Evolutionary conservation across 2,329 filamentous ascomycete species (phyloP), one percentile per base, ranked within the genome.

Genomic region (Amauroascus niger): DNA sequence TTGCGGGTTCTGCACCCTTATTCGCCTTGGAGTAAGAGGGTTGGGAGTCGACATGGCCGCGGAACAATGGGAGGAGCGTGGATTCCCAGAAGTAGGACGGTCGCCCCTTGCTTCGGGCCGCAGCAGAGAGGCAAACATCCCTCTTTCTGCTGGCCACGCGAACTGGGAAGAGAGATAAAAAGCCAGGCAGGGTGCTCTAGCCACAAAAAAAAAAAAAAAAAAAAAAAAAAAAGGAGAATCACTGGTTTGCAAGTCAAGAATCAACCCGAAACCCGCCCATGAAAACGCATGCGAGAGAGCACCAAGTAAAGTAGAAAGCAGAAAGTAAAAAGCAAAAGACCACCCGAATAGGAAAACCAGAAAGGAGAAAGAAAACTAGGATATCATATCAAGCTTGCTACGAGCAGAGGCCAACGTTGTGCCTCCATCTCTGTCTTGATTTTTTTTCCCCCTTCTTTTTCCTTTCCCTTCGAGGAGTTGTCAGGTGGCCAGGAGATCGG

Each of bases 101-200:
- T 18, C 9, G 22, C 2, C 33, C 22, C 6, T n/a, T 44, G 49
- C 39, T 28, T 50, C 41, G 22, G 37, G 49, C 24, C 49, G 39
- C n/a, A 51, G 13, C 20, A 44, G 16, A 32, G 49, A 44, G n/a
- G 49, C 49, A 18, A 51, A 22, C 49, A 51, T 44, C 6, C 11
- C 11, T 13, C 20, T 8, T 20, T 35, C 9, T 40, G 14, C 5
- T 35, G 4, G 14, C 6, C 7, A 13, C 7, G 33, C 8, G 11
- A 11, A 35, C n/a, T 3, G 33, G 33, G 6, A 1, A 13, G 14
- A 14, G n/a, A n/a, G n/a, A n/a, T n/a, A n/a, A n/a, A n/a, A n/a
- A n/a, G n/a, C n/a, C n/a, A n/a, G n/a, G n/a, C n/a, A n/a, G n/a
- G n/a, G n/a, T n/a, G n/a, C n/a, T n/a, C n/a, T n/a, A n/a, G n/a